Evolutionary conservation across 2,329 filamentous ascomycete genomes (phyloP).

Genomic region (Elsinoe arachidis): DNA sequence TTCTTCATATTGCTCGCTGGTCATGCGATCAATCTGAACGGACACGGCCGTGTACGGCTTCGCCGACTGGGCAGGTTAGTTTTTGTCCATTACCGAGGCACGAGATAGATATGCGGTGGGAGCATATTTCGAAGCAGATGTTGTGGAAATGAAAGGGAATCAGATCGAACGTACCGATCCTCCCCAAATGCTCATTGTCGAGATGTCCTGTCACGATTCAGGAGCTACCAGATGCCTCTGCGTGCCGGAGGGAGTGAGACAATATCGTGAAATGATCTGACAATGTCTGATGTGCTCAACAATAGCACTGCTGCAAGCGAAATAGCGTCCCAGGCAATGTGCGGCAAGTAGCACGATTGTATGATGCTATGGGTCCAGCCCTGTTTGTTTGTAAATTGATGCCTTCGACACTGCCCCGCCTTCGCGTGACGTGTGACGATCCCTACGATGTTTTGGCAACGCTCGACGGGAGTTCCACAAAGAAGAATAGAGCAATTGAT

Average conservation of each 20-base stretch:
- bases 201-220: background rate
- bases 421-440: background rate
- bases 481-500: background rate
- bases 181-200: slow-evolving; percentile 1
- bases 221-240: too few relatives aligned
- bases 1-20: slow-evolving; percentile 79
- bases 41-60: slow-evolving; percentile 92
- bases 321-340: background rate
- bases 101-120: background rate
- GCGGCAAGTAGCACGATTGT: too few relatives aligned
- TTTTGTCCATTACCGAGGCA: background rate
- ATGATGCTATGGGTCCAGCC: background rate
- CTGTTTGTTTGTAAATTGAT: background rate
- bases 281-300: too few relatives aligned
- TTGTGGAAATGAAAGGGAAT: background rate
- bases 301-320: background rate
- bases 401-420: background rate
- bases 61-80: slow-evolving; percentile 17
- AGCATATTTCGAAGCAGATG: background rate
- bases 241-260: too few relatives aligned
- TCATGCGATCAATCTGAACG: slow-evolving; percentile 83
- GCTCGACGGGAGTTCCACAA: too few relatives aligned
- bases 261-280: too few relatives aligned
- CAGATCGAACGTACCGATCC: background rate
- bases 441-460: too few relatives aligned